Evolutionary conservation across 1,284 basidiomycete species (phyloP).

Genomic region (Gomphus sp.): DNA sequence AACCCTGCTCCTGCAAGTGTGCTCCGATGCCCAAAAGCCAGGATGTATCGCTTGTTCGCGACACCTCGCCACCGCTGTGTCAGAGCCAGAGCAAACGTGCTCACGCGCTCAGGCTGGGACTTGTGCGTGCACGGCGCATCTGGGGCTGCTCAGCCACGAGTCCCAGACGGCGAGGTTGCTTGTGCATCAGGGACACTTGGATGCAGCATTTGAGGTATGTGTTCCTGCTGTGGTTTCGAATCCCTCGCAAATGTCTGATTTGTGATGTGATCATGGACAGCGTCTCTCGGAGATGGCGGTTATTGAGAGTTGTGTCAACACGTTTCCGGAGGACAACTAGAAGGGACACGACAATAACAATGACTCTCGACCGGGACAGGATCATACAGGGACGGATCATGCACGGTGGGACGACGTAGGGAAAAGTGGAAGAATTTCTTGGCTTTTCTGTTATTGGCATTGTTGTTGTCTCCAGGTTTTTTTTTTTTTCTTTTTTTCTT

Average conservation of each 20-base stretch:
- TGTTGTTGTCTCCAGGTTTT: too few species aligned
- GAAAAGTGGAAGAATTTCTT: too few species aligned
- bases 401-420: too few species aligned
- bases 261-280: not conserved
- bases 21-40: not conserved
- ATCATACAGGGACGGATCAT: too few species aligned
- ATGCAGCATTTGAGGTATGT: not conserved
- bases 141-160: not conserved
- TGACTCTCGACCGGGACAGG: too few species aligned
- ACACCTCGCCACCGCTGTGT: not conserved
- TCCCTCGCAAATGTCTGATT: not conserved
- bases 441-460: too few species aligned
- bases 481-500: too few species aligned
- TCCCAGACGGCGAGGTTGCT: not conserved
- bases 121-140: not conserved
- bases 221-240: not conserved
- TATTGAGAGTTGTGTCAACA: not conserved
- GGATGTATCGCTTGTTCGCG: not conserved
- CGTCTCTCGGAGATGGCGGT: not conserved
- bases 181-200: not conserved
- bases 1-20: not conserved
- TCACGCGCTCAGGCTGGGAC: not conserved
- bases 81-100: not conserved
- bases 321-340: not conserved
- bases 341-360: too few species aligned